Evolutionary conservation across 371 early-diverging fungal genomes (phyloP).

Genomic region (Nematocida sp.): DNA sequence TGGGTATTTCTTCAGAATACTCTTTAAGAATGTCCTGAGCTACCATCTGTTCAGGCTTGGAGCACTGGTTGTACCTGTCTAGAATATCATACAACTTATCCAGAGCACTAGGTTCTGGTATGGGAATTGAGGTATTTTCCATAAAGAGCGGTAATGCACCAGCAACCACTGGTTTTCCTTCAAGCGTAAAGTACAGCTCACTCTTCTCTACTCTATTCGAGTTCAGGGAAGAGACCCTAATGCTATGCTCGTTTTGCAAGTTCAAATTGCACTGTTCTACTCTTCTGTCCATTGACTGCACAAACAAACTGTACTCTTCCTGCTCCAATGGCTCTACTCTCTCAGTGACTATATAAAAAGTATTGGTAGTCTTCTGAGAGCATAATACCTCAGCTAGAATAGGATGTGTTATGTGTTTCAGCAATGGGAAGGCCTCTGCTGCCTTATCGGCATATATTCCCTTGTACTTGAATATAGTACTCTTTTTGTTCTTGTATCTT

Average conservation of each 20-base stretch:
- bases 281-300: background rate
- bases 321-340: background rate
- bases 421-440: conserved; percentile 23
- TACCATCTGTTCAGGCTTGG: background rate
- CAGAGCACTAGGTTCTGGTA: background rate
- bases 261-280: background rate
- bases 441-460: background rate
- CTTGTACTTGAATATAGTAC: conserved; percentile 46
- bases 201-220: background rate
- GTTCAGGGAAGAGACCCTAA: background rate
- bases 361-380: background rate
- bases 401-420: conserved; percentile 8
- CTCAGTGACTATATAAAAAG: conserved; percentile 23
- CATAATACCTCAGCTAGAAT: background rate
- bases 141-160: background rate
- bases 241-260: conserved; percentile 6
- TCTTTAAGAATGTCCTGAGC: background rate
- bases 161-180: conserved; percentile 7
- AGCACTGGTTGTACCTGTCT: background rate
- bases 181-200: conserved; percentile 1
- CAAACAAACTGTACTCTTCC: background rate
- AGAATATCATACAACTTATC: background rate
- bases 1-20: background rate
- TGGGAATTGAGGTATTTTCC: background rate
- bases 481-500: conserved; percentile 19